Evolutionary conservation across 2,329 filamentous ascomycete genomes (phyloP).

Genomic region (Teratosphaeria pseudoeucalypti): DNA sequence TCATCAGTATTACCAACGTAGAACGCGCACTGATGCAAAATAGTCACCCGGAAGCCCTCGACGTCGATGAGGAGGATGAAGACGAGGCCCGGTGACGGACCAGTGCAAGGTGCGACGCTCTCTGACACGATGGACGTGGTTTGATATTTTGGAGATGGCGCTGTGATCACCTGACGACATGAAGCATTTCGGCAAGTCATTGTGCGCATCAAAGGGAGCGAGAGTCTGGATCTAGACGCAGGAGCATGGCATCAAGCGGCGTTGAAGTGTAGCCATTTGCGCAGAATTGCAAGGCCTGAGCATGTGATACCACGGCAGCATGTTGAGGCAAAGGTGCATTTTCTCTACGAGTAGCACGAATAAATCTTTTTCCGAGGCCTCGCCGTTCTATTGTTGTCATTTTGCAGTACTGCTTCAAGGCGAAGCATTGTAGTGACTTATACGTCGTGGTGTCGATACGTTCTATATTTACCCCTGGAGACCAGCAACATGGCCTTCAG

Average conservation of each 20-base stretch:
- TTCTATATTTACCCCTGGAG: too few relatives aligned
- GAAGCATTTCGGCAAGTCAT: not conserved
- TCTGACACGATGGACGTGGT: not conserved
- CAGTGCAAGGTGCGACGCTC: not conserved
- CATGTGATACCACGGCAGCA: not conserved
- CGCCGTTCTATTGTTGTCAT: too few relatives aligned
- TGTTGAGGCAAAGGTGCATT: not conserved
- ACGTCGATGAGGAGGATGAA: not conserved
- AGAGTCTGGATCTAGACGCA: not conserved
- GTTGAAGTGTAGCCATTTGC: not conserved
- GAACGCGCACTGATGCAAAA: not conserved
- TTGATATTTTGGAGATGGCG: not conserved
- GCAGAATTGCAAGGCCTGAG: not conserved
- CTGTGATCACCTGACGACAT: not conserved
- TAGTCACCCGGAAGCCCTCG: not conserved
- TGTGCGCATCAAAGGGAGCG: not conserved
- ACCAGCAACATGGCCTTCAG: too few relatives aligned
- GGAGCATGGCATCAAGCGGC: not conserved
- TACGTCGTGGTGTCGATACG: too few relatives aligned
- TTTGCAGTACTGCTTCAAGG: too few relatives aligned
- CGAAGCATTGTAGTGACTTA: too few relatives aligned
- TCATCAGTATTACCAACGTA: constrained; percentile 3
- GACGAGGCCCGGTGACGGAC: not conserved
- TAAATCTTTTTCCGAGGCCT: too few relatives aligned
- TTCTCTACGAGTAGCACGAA: not conserved